phyloP scores from a whole-genome alignment of 192 early-diverging fungal genomes.

The Coemansia erecta region DNA sequence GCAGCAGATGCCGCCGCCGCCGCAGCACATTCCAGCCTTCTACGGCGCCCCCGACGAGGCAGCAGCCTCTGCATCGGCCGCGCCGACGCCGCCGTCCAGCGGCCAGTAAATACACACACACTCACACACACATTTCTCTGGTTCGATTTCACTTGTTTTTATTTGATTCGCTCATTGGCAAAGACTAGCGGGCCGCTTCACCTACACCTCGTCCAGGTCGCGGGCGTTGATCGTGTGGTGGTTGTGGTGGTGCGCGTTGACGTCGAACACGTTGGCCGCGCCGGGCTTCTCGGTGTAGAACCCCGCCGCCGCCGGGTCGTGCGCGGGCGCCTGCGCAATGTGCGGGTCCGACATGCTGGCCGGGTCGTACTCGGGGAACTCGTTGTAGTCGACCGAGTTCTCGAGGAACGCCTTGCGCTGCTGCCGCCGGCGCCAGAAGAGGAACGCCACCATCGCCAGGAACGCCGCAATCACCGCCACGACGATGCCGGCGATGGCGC shows the following conservation, averaged over 20 bases:
- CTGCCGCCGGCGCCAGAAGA: constrained; percentile 37
- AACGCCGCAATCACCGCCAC: too few relatives aligned
- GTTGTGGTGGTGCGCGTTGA: constrained; percentile 27
- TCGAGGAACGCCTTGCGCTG: constrained; percentile 27
- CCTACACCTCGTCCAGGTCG: constrained; percentile 35
- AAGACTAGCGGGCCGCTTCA: background rate
- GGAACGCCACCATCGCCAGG: too few relatives aligned
- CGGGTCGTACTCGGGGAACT: constrained; percentile 51
- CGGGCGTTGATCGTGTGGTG: constrained; percentile 33
- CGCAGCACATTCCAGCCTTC: too few relatives aligned
- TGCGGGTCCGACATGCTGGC: constrained; percentile 8
- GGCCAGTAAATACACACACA: background rate
- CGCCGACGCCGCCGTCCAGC: background rate
- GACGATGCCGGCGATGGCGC: too few relatives aligned
- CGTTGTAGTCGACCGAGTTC: constrained; percentile 42
- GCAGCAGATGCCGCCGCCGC: too few relatives aligned
- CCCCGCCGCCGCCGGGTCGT: constrained; percentile 3
- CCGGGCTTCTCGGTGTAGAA: constrained; percentile 13
- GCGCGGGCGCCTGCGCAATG: background rate
- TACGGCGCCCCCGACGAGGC: background rate
- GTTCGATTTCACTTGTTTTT: too few relatives aligned
- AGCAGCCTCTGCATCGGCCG: background rate
- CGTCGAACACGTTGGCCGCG: constrained; percentile 27
- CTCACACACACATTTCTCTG: too few relatives aligned
- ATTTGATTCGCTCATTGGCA: too few relatives aligned